Evolutionary conservation across 495 filamentous ascomycete species (phyloP), one percentile per base, ranked within the genome.

Genomic region (Penicillium bialowiezense): DNA sequence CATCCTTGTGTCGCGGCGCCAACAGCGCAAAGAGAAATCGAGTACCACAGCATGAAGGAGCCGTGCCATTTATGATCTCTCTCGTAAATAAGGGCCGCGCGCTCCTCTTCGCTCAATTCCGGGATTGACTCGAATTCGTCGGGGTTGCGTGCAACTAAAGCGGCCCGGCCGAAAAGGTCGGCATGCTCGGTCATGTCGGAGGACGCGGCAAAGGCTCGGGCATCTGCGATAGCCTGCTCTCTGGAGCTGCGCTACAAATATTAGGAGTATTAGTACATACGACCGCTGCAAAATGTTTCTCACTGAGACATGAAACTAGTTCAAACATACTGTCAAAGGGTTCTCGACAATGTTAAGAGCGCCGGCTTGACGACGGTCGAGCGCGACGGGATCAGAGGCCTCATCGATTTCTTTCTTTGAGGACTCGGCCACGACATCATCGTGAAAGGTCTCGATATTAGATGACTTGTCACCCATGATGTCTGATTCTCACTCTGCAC

Each of bases 1-100:
- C 81, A 86, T 23, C 78, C 78, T 50, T 71, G 67, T 2, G 64
- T 71, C 5, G 67, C 67, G 7, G 67, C 67, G 2, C 65, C 67
- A 19, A 71, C 18, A 20, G 65, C 63, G 48, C 65, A 69, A 18
- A 69, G 47, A 13, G 40, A 47, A 21, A 71, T 64, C 3, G 64
- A 62, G 44, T 68, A 68, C 63, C 65, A 70, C 19, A 70, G 61
- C 58, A 63, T 65, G 2, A 4, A 14, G 0, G 67, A 59, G 7
- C 61, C 63, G 19, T 68, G 60, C 67, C 67, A 70, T 59, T 67
- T 67, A 32, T 68, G 63, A 17, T 63, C 55, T 18, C 53, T 42
- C 51, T 70, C 67, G 24, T 68, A 66, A 3, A 24, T 9, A 1
- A 70, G 59, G 1, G 62, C 58, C 0, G 33, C 7, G 5, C 41